Percentiles rank a stretch among this genome's conserved stretches.
These are phyloP conservation scores for Collybiopsis confluens DNA, from an alignment of 768 basidiomycete genomes.

Conservation along the genomic window DNA sequence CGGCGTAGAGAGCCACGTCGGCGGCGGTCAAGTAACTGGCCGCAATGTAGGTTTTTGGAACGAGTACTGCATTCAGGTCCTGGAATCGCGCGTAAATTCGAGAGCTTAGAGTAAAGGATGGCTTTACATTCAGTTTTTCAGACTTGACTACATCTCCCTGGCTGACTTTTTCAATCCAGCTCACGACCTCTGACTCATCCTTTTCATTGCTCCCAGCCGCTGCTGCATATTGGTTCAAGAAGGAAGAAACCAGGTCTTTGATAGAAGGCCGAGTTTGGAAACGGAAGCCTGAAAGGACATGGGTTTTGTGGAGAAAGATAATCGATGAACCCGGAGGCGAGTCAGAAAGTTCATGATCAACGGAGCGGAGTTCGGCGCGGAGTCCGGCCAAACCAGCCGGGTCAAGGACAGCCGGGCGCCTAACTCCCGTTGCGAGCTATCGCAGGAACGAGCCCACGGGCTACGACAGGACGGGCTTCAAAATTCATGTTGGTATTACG, in stretches of 20 bases:
- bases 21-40: constrained; percentile 83
- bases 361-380: too few species aligned
- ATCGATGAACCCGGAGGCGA: constrained; percentile 28
- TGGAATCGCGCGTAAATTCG: background rate
- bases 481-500: too few species aligned
- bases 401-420: too few species aligned
- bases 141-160: constrained; percentile 43
- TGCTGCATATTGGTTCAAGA: constrained; percentile 38
- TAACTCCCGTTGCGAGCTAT: background rate
- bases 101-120: background rate
- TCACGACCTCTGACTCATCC: constrained; percentile 58
- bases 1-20: constrained; percentile 86
- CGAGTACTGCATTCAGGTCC: constrained; percentile 69
- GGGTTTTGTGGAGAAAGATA: constrained; percentile 21
- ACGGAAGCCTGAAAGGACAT: constrained; percentile 57
- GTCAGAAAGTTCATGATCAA: constrained; percentile 27
- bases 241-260: constrained; percentile 53
- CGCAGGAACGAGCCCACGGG: background rate
- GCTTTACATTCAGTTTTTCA: constrained; percentile 45
- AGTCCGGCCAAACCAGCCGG: too few species aligned
- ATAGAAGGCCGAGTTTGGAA: constrained; percentile 40
- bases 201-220: constrained; percentile 51
- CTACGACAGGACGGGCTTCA: background rate
- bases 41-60: constrained; percentile 81
- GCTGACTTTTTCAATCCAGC: constrained; percentile 68